Conservation (phyloP, 2,329 filamentous ascomycete genomes). For the Xylariales sp. region DNA sequence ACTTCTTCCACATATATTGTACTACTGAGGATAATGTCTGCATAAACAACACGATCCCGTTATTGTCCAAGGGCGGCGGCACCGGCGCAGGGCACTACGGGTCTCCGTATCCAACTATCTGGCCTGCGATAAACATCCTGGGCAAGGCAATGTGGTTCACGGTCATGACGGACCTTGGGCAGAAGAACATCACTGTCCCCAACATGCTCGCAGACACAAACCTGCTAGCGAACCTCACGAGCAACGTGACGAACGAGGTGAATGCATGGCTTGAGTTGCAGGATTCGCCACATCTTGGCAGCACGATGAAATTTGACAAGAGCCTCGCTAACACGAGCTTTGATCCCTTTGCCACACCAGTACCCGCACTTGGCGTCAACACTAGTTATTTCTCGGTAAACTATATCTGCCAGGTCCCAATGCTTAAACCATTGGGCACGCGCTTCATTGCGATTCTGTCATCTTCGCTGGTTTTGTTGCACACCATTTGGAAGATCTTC, state of each 20-base stretch:
- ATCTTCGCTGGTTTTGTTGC: conserved; percentile 6
- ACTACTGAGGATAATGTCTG: conserved; percentile 25
- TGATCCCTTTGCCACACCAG: neutral
- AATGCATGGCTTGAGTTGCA: conserved; percentile 6
- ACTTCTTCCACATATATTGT: conserved; percentile 35
- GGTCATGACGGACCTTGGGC: conserved; percentile 36
- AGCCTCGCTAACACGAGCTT: neutral
- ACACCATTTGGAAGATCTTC: neutral
- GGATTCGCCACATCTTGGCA: neutral
- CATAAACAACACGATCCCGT: conserved; percentile 19
- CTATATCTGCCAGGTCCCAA: conserved; percentile 10
- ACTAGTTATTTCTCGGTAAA: conserved; percentile 3
- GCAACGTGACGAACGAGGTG: conserved; percentile 36
- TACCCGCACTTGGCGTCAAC: conserved; percentile 1
- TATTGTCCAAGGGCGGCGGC: conserved; percentile 8
- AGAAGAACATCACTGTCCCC: conserved; percentile 27
- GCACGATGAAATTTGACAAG: neutral
- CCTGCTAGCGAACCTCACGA: conserved; percentile 36
- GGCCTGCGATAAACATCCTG: conserved; percentile 22
- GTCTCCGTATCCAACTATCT: conserved; percentile 30
- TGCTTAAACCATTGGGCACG: conserved; percentile 2
- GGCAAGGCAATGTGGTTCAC: conserved; percentile 39
- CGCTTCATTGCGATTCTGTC: conserved; percentile 1
- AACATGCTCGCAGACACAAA: conserved; percentile 37
- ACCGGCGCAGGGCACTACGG: neutral